Percentiles rank a stretch among this genome's conserved stretches.
Conservation (phyloP, 139 green algal genomes). For the Ulvella scutata region DNA sequence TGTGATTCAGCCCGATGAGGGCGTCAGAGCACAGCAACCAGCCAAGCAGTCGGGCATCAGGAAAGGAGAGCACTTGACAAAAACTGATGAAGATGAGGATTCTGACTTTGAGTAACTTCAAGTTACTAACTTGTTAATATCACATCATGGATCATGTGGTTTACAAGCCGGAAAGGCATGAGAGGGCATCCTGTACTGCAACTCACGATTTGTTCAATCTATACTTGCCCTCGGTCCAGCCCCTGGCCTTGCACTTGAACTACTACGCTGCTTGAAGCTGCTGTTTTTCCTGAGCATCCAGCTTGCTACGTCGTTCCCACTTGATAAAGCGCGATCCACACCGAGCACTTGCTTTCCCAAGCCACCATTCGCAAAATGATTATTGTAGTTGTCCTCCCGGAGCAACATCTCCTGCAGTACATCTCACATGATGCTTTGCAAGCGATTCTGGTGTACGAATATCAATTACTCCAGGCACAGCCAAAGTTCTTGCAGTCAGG, state of each 20-base stretch:
- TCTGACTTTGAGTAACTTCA: conserved; percentile 5
- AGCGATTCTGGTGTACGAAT: conserved; percentile 27
- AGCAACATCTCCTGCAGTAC: conserved; percentile 44
- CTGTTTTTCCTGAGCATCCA: neutral
- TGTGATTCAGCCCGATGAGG: conserved; percentile 6
- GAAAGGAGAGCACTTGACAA: neutral
- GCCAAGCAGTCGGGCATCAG: neutral
- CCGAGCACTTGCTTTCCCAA: conserved; percentile 2
- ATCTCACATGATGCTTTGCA: conserved; percentile 30
- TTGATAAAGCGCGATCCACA: neutral
- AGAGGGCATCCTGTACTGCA: too few species aligned
- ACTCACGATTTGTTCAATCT: too few species aligned
- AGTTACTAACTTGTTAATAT: too few species aligned
- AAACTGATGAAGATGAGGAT: neutral
- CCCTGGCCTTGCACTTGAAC: neutral
- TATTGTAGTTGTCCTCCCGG: conserved; percentile 63
- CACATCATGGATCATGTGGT: too few species aligned
- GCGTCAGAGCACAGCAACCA: neutral
- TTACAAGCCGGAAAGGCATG: too few species aligned
- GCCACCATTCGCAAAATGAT: conserved; percentile 50
- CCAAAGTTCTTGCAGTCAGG: too few species aligned
- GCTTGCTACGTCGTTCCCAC: neutral
- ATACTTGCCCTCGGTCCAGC: too few species aligned
- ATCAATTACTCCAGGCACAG: neutral
- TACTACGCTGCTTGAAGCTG: too few species aligned